Evolutionary conservation across 768 basidiomycete species (phyloP).

Genomic region (Lyophyllum shimeji): DNA sequence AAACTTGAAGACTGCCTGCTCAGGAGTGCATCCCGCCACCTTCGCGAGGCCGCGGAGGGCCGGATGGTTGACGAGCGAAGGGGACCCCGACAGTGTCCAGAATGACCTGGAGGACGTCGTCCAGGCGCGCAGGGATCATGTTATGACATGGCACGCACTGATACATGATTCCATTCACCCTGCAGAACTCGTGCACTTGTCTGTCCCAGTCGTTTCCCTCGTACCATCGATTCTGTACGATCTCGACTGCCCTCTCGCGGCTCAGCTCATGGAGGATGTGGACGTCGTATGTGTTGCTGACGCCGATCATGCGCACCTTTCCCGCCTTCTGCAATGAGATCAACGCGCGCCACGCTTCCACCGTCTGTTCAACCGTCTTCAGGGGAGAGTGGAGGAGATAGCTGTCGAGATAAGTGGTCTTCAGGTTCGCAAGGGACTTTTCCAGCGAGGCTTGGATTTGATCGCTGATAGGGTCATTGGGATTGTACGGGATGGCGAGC

Average conservation of each 20-base stretch:
- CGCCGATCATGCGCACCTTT: constrained; percentile 61
- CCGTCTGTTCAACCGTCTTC: constrained; percentile 52
- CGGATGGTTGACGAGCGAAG: constrained; percentile 54
- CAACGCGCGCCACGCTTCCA: constrained; percentile 70
- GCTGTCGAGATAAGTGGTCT: constrained; percentile 73
- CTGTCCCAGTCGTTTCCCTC: constrained; percentile 78
- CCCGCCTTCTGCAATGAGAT: constrained; percentile 64
- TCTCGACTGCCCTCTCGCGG: constrained; percentile 56
- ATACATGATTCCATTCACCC: constrained; percentile 61
- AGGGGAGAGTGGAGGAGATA: constrained; percentile 81
- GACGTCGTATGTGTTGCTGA: constrained; percentile 78
- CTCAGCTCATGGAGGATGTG: constrained; percentile 51
- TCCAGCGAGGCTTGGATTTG: constrained; percentile 66
- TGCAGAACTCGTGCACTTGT: constrained; percentile 64
- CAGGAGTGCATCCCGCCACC: constrained; percentile 51
- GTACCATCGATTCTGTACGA: constrained; percentile 87
- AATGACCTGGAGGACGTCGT: constrained; percentile 58
- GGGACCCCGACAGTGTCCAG: constrained; percentile 85
- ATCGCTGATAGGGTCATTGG: constrained; percentile 43
- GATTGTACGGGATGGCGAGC: constrained; percentile 76
- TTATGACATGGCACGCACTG: constrained; percentile 45
- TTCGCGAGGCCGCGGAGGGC: constrained; percentile 43
- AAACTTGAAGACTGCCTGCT: constrained; percentile 68
- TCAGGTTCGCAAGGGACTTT: constrained; percentile 66
- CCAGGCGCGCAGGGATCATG: neutral